Conservation (phyloP, 1,284 basidiomycete species). For the Cystobasidium slooffiae region DNA sequence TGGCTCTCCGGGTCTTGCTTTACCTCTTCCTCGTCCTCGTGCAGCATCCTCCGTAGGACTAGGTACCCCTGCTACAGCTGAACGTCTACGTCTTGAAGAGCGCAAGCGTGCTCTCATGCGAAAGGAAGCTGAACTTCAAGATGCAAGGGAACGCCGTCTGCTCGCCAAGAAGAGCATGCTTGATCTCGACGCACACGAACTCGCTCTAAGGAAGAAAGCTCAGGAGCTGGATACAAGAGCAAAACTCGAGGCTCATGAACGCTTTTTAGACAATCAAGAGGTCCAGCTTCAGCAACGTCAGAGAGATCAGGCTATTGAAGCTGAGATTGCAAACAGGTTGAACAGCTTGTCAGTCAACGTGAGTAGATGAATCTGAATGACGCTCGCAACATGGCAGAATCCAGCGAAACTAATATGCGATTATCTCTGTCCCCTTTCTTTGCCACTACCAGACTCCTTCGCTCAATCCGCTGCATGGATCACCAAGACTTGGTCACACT, state of each 20-base stretch:
- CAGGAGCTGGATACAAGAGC: constrained; percentile 18
- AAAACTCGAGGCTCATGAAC: constrained; percentile 4
- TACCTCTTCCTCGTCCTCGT: neutral
- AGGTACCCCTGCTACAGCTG: constrained; percentile 4
- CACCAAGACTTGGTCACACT: constrained; percentile 14
- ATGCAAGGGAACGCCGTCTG: constrained; percentile 6
- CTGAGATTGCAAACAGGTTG: constrained; percentile 24
- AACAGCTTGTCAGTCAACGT: constrained; percentile 26
- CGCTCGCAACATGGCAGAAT: neutral
- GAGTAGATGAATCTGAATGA: neutral
- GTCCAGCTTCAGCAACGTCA: neutral
- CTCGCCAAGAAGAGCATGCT: constrained; percentile 1
- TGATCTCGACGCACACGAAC: constrained; percentile 22
- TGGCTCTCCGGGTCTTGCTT: neutral
- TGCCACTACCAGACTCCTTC: constrained; percentile 22
- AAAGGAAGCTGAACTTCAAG: constrained; percentile 12
- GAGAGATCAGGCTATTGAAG: constrained; percentile 8
- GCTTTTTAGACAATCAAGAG: constrained; percentile 28
- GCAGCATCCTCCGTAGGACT: constrained; percentile 13
- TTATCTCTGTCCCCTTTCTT: neutral
- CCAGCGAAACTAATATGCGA: neutral
- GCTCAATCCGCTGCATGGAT: constrained; percentile 28
- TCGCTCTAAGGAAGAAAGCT: constrained; percentile 13
- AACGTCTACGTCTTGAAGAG: constrained; percentile 29
- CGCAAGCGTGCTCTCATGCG: constrained; percentile 28